Base-by-base conservation (phyloP, 106 monocot genomes). In the Apostasia shenzhenica region DNA sequence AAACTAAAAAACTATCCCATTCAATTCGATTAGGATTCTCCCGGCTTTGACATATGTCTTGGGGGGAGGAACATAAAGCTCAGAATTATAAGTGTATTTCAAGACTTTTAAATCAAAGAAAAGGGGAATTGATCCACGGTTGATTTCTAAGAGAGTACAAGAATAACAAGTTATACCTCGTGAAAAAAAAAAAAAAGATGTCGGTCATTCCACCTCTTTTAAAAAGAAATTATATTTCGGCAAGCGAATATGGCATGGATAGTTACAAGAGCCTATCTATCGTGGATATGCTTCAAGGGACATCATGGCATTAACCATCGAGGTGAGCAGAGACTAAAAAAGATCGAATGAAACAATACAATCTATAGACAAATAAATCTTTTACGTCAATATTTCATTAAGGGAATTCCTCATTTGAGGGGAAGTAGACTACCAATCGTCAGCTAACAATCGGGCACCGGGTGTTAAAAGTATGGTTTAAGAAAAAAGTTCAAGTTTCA, bases 241-340 rank as follows among this genome's bases (percentile, higher is more conserved):
- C 62, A 63, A 72, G 62, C 52, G 51, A 72, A 63, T 72, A 72
- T 50, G 47, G 39, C 47, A 72, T 72, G 72, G 41, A 72, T 72
- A 62, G 41, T 72, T 63, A 72, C 11, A 44, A 0, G 61, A 63
- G 72, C 61, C 48, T 72, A 72, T 72, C n/a, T 53, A 72, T 72
- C 47, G 2, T 51, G 41, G 51, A 72, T 72, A 72, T 61, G 67
- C 67, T 68, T 68, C 49, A 51, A 53, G 41, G 52, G 68, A 9
- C 10, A 53, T 67, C 48, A 51, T 67, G 67, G 9, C 46, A 6
- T 52, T 68, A 68, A 54, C 67, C 51, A 8, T 68, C 8, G 8
- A 50, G 0, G 51, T 68, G 39, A 68, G 52, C 8, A 53, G 37
- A 52, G 67, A 68, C 67, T 52, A 38, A 68, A 68, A 67, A 52